phyloP scores from a whole-genome alignment of 2,329 filamentous ascomycete species.

The Dothideomycetes sp. region DNA sequence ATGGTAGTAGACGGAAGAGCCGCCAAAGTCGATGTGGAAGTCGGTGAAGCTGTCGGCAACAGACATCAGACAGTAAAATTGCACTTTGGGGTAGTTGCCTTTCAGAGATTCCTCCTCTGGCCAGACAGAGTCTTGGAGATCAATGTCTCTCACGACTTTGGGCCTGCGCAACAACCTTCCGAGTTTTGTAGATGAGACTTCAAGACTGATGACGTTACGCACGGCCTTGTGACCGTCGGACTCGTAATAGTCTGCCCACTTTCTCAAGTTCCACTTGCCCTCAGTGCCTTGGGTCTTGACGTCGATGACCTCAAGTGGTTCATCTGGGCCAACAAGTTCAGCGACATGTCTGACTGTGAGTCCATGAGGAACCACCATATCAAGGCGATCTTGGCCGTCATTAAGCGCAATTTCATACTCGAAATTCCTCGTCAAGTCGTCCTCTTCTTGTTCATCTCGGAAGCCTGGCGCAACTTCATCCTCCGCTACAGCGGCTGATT shows the following conservation, averaged over 20 bases:
- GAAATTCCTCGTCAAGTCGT: constrained; percentile 30
- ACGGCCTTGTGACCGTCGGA: constrained; percentile 53
- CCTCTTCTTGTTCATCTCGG: constrained; percentile 8
- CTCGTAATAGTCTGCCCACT: constrained; percentile 61
- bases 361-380: constrained; percentile 58
- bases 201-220: constrained; percentile 60
- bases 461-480: constrained; percentile 22
- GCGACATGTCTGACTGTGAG: constrained; percentile 55
- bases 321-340: constrained; percentile 54
- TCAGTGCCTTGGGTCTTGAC: constrained; percentile 60
- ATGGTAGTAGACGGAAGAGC: constrained; percentile 62
- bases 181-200: constrained; percentile 55
- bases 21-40: constrained; percentile 64
- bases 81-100: constrained; percentile 52
- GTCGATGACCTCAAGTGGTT: constrained; percentile 57
- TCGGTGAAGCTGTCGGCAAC: constrained; percentile 63
- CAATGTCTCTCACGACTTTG: constrained; percentile 55
- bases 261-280: constrained; percentile 56
- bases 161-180: constrained; percentile 54
- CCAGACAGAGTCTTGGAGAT: constrained; percentile 49
- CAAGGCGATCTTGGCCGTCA: constrained; percentile 55
- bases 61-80: constrained; percentile 63
- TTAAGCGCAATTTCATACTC: constrained; percentile 44
- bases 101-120: constrained; percentile 43
- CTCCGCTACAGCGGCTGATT: constrained; percentile 7